Evolutionary conservation across 441 rosid species (phyloP), one percentile per base, ranked within the genome.

Genomic region (Populus hybrid): DNA sequence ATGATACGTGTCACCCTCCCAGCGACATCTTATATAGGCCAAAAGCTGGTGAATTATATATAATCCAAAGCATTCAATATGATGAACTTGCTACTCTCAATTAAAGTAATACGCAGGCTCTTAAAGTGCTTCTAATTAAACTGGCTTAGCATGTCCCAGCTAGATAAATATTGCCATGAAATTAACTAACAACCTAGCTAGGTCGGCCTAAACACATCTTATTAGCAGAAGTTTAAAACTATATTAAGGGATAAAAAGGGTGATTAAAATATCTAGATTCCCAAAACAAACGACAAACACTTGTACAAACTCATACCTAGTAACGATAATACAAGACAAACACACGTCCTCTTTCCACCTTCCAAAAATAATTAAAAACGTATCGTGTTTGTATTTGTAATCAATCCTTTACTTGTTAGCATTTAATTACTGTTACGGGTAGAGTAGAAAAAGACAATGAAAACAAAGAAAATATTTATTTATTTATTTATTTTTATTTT

Each of bases 311-410:
- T 29, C 64, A 72, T 26, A 6, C 9, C 38, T 29, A 29, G 35
- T 29, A 1, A 18, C 63, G 66, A 18, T 63, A 66, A 35, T 66
- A 69, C 64, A 78, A 80, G 76, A 67, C 68, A 7, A 76, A 45
- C 80, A 73, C 74, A 83, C 80, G 82, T 83, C 86, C 74, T 66
- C 77, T 64, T 71, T 66, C 82, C 80, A 81, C 82, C 79, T 72
- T 76, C 76, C 74, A 53, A 21, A 38, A 38, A 23, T n/a, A 65
- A 69, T 78, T 69, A 75, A 75, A 65, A 16, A 36, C 11, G n/a
- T 56, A 33, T 31, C 61, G 16, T 4, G 50, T n/a, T 77, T 77
- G 23, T 74, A 8, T 31, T 9, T n/a, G 63, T 6, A 8, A 20
- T 20, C 23, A 6, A 33, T 33, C 28, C 24, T 53, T 12, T 2